These are phyloP conservation scores for Westerdykella ornata DNA, from an alignment of 2,329 filamentous ascomycete species.

Conservation along the genomic window DNA sequence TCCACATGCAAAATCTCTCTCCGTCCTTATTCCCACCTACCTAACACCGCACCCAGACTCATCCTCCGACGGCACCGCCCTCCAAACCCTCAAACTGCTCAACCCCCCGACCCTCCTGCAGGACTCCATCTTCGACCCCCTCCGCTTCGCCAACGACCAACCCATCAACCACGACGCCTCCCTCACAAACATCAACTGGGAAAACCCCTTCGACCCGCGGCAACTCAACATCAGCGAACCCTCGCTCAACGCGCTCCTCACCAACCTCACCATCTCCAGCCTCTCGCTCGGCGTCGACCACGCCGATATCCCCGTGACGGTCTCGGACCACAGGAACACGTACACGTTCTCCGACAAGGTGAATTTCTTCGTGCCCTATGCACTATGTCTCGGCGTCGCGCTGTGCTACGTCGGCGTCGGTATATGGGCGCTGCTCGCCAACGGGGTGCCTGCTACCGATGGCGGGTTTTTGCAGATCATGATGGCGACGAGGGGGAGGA, in stretches of 20 bases:
- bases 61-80: too few species aligned
- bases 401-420: conserved; percentile 2
- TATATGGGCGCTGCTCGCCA: conserved; percentile 3
- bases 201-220: conserved; percentile 1
- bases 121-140: neutral
- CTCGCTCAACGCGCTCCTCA: conserved; percentile 4
- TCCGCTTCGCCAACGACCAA: neutral
- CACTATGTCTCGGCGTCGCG: neutral
- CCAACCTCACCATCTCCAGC: conserved; percentile 10
- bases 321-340: conserved; percentile 2
- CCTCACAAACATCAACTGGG: neutral
- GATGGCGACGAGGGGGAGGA: conserved; percentile 8
- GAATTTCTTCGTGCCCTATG: conserved; percentile 9
- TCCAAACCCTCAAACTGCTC: too few species aligned
- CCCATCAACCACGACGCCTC: neutral
- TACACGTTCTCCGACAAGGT: conserved; percentile 5
- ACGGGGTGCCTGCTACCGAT: conserved; percentile 4
- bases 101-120: neutral
- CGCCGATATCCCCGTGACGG: conserved; percentile 1
- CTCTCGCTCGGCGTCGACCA: conserved; percentile 4
- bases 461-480: conserved; percentile 12
- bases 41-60: too few species aligned
- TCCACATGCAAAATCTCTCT: too few species aligned
- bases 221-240: conserved; percentile 5
- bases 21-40: too few species aligned